phyloP scores from a whole-genome alignment of 139 green algal genomes.

The Auxenochlorella pyrenoidosa region DNA sequence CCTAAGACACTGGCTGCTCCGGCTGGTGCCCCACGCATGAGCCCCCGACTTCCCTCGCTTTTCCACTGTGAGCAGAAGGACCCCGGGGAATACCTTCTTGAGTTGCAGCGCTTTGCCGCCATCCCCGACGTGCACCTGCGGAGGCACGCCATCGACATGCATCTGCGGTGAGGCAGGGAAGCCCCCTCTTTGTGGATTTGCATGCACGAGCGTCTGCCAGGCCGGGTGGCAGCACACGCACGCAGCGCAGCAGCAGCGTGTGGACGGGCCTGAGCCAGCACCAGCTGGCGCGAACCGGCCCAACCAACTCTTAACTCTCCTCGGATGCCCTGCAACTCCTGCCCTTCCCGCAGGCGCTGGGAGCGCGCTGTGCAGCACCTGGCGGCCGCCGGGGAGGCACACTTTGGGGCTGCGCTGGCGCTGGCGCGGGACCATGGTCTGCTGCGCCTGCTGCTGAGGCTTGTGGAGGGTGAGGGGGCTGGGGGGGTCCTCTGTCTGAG shows the following conservation, averaged over 20 bases:
- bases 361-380: constrained; percentile 72
- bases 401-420: constrained; percentile 71
- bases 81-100: constrained; percentile 89
- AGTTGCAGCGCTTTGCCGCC: constrained; percentile 77
- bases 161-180: constrained; percentile 56
- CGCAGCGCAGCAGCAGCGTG: no score
- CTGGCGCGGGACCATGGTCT: constrained; percentile 74
- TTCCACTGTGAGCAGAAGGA: constrained; percentile 77
- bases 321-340: not conserved
- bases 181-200: not conserved
- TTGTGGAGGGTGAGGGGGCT: constrained; percentile 39
- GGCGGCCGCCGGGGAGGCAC: constrained; percentile 58
- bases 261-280: not conserved
- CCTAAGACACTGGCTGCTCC: not conserved
- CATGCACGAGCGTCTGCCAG: no score
- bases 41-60: not conserved
- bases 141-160: constrained; percentile 76
- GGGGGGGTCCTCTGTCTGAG: not conserved
- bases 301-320: not conserved
- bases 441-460: constrained; percentile 77
- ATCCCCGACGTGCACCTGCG: constrained; percentile 46
- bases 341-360: constrained; percentile 44
- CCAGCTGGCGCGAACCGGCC: not conserved
- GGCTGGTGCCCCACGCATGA: not conserved
- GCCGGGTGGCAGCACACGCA: no score